Evolutionary conservation across 352 stramenopile species (phyloP), one percentile per base, ranked within the genome.

Genomic region (Globisporangium rhizosaccharum): DNA sequence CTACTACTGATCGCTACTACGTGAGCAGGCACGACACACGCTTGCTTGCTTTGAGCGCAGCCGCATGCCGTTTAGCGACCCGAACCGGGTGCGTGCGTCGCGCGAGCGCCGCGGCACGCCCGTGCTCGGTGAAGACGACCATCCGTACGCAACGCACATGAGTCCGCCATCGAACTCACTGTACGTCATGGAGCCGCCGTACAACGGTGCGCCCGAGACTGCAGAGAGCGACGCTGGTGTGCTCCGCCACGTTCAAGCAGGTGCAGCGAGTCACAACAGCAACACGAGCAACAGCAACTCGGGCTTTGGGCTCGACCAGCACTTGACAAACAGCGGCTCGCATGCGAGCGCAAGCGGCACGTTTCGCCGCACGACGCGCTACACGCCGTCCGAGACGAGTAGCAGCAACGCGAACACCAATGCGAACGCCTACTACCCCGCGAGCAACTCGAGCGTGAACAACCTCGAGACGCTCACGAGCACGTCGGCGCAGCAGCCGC

Each of bases 151-250:
- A 59, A 72, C 53, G 58, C 68, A 68, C 51, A 78, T 73, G 52
- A 86, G 71, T 54, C 82, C 72, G 30, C 68, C 75, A n/a, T 71
- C 62, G 39, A 68, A 63, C 37, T 67, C 71, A 25, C 47, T 88
- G n/a, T 89, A 87, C 70, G 74, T 90, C 57, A 90, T 92, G 78
- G 82, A 90, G 57, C 75, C 75, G 37, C 67, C 59, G 46, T 70
- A 70, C 46, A 62, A 71, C 53, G 63, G 67, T 17, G 25, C 41
- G 1, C 47, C 47, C 33, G 68, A 78, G 39, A 42, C 67, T 3
- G 63, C 71, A 37, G 59, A 70, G 26, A 65, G 48, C 23, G 59
- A 59, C 1, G 36, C 47, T n/a, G 20, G 18, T 25, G 37, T 52
- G 37, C 18, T 50, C 9, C 59, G 26, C 23, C 59, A 56, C 20